These are phyloP conservation scores for Immersiella caudata DNA, from an alignment of 495 filamentous ascomycete genomes.

Conservation along the genomic window DNA sequence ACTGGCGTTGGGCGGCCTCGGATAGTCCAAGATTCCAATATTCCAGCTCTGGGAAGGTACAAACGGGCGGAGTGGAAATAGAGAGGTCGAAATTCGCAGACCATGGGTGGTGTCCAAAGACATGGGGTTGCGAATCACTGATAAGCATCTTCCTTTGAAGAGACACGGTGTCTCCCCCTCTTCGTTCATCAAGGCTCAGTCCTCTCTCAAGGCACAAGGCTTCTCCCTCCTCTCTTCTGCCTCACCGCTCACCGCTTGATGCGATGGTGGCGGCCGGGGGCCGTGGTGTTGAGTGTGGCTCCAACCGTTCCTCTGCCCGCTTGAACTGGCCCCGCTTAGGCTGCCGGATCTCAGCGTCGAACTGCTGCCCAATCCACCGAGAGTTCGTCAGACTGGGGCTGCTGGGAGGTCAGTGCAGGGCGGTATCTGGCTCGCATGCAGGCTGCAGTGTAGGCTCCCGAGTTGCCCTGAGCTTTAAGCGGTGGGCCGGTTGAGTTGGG, in stretches of 20 bases:
- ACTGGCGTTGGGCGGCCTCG: not conserved
- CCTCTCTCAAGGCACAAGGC: not conserved
- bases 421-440: conserved; percentile 28
- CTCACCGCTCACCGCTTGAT: conserved; percentile 11
- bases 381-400: conserved; percentile 23
- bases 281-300: conserved; percentile 11
- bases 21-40: not conserved
- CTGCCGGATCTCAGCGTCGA: conserved; percentile 4
- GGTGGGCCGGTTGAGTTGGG: conserved; percentile 3
- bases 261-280: not conserved
- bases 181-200: not conserved
- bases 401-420: not conserved
- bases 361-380: conserved; percentile 16
- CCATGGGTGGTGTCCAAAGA: not conserved
- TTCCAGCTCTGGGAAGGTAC: not conserved
- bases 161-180: not conserved
- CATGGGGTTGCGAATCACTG: not conserved
- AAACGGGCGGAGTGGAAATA: not conserved
- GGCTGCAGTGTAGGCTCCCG: conserved; percentile 30
- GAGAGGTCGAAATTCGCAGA: not conserved
- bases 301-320: conserved; percentile 20
- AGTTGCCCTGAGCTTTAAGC: conserved; percentile 19
- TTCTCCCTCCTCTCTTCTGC: not conserved
- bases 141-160: not conserved
- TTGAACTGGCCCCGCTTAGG: conserved; percentile 13